These are phyloP conservation scores for Talaromyces sp. DNA, from an alignment of 2,329 filamentous ascomycete species.

Conservation along the genomic window DNA sequence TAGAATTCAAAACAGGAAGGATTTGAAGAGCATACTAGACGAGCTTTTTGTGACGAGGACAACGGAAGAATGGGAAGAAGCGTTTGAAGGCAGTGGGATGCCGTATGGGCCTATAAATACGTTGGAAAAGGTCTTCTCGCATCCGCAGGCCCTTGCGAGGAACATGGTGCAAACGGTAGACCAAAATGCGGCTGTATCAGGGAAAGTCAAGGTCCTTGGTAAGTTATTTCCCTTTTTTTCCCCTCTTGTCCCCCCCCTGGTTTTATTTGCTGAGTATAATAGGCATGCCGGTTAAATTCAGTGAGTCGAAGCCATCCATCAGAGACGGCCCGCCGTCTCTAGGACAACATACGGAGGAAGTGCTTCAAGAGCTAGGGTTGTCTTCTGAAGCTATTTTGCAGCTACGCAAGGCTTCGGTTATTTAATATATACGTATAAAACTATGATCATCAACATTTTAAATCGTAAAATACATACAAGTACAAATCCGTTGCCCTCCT, in stretches of 20 bases:
- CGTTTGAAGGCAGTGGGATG: conserved; percentile 39
- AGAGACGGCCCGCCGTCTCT: conserved; percentile 20
- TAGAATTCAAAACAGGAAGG: conserved; percentile 49
- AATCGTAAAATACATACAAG: neutral
- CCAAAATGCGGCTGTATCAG: conserved; percentile 16
- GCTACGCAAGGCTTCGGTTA: conserved; percentile 15
- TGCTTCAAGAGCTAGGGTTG: conserved; percentile 20
- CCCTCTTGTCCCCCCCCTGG: neutral
- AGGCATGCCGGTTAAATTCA: conserved; percentile 27
- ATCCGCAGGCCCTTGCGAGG: conserved; percentile 38
- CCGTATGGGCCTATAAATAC: conserved; percentile 43
- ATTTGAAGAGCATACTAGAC: conserved; percentile 31
- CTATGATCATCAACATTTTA: neutral
- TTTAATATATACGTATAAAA: neutral
- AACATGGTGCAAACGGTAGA: conserved; percentile 30
- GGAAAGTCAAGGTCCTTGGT: conserved; percentile 24
- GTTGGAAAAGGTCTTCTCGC: conserved; percentile 39
- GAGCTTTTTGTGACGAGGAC: conserved; percentile 28
- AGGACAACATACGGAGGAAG: conserved; percentile 25
- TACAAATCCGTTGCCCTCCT: neutral
- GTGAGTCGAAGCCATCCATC: conserved; percentile 20
- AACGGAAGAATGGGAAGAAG: conserved; percentile 35
- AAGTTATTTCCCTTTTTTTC: neutral
- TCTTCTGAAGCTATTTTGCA: conserved; percentile 11
- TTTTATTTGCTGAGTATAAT: neutral